Percentiles rank a stretch among this genome's conserved stretches.
Conservation (phyloP, 2,329 filamentous ascomycete genomes). For the Zopfia rhizophila region DNA sequence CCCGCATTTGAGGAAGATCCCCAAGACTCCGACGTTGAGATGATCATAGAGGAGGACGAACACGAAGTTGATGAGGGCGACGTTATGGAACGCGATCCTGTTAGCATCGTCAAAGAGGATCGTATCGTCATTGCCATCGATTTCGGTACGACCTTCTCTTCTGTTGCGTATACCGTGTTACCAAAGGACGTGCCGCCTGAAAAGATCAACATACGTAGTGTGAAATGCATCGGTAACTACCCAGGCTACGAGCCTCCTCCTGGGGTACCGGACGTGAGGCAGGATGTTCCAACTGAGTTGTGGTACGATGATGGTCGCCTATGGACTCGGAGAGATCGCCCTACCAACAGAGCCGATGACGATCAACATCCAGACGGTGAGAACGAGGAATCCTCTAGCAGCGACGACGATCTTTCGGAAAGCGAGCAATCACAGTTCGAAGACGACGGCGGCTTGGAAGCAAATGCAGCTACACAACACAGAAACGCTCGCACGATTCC, state of each 20-base stretch:
- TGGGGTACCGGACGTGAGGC: background rate
- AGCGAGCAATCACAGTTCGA: constrained; percentile 1
- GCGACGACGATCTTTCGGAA: background rate
- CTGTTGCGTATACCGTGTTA: constrained; percentile 23
- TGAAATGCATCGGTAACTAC: constrained; percentile 20
- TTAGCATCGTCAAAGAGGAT: constrained; percentile 8
- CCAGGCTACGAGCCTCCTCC: constrained; percentile 10
- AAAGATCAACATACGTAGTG: constrained; percentile 1
- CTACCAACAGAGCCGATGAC: too few species aligned
- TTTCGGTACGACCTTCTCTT: constrained; percentile 32
- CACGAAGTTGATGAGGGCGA: too few species aligned
- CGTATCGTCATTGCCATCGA: constrained; percentile 26
- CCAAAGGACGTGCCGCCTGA: constrained; percentile 10
- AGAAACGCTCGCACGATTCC: too few species aligned
- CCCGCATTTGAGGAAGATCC: constrained; percentile 1
- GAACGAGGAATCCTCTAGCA: background rate
- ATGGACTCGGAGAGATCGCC: too few species aligned
- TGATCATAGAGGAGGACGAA: constrained; percentile 8
- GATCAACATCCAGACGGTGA: constrained; percentile 2
- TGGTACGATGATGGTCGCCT: constrained; percentile 20
- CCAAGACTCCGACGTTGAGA: constrained; percentile 8
- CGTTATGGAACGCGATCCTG: too few species aligned
- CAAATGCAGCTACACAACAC: too few species aligned
- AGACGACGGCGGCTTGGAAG: constrained; percentile 1
- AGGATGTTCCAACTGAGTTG: constrained; percentile 23